Percentiles rank a stretch among this genome's conserved stretches.
Conservation (phyloP, 73 alveolate species). For the Paramecium octaurelia region DNA sequence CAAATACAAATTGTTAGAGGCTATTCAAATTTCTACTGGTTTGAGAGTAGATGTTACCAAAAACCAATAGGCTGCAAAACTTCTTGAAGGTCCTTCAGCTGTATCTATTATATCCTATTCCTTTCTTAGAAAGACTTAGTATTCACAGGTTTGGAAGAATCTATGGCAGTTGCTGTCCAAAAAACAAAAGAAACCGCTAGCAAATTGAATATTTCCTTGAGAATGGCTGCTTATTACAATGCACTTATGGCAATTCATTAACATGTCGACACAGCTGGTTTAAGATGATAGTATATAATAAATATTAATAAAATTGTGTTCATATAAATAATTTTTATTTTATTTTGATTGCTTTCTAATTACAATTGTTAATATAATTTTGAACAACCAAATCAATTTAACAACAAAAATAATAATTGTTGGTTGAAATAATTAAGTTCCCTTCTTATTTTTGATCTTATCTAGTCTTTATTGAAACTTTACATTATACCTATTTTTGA, state of each 20-base stretch:
- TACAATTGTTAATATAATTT: background rate
- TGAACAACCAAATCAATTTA: background rate
- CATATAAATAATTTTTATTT: background rate
- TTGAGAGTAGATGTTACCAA: conserved; percentile 57
- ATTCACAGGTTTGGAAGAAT: conserved; percentile 86
- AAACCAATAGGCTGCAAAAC: conserved; percentile 50
- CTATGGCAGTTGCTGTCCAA: conserved; percentile 78
- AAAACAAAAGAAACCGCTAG: conserved; percentile 62
- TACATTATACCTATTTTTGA: background rate
- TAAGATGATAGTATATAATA: conserved; percentile 26
- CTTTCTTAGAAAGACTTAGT: conserved; percentile 76
- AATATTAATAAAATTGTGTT: background rate
- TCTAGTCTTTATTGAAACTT: background rate
- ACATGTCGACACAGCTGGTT: conserved; percentile 62
- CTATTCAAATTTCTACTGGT: conserved; percentile 51
- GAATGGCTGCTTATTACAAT: conserved; percentile 80
- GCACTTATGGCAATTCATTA: conserved; percentile 52
- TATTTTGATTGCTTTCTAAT: background rate
- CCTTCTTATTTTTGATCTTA: background rate
- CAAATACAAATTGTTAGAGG: conserved; percentile 63
- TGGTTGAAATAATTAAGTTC: background rate
- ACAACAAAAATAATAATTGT: background rate
- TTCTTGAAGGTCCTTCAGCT: conserved; percentile 60
- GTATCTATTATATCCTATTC: background rate
- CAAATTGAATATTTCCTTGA: conserved; percentile 61